Base-by-base conservation (phyloP, 352 stramenopile genomes). In the Phytopythium litorale region DNA sequence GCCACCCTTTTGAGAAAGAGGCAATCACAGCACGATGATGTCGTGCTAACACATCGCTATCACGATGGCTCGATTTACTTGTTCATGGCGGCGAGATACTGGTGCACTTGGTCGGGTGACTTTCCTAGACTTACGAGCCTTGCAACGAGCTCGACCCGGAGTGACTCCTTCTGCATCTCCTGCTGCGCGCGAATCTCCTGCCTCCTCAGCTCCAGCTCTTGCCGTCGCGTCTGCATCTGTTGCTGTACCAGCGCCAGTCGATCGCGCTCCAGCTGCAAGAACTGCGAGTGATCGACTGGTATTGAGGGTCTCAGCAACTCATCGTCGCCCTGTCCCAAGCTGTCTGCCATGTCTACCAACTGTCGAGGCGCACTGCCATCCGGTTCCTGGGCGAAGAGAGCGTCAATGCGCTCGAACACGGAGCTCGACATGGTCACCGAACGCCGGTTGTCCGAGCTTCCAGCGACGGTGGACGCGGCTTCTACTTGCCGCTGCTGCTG, bases 151-250 rank as follows among this genome's bases (percentile, higher is more conserved):
- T 69, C 65, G 3, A 51, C 64, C 15, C 57, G 62, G 40, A 70
- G 62, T 0, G 58, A 61, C 33, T 50, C 51, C 21, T 42, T 56
- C 33, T 37, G 32, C 5, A 18, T 40, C n/a, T 58, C 53, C 12
- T 50, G 33, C 19, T 58, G 18, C 1, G n/a, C 11, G 9, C 37
- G 53, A 25, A 46, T 19, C 53, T 35, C 72, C 2, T 38, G 70
- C 60, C 78, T 70, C 43, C 76, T 78, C 19, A 84, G 54, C 28
- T 72, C 71, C 23, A 88, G 64, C 56, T 85, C 72, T 30, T 72
- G 73, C 58, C 76, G 71, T n/a, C 71, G 58, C 7, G 72, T 18
- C 0, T 25, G 28, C 19, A 88, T 62, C 56, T 85, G 67, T 37
- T 73, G 71, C 60, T 76, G 71, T 18, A 69, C 61, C 4, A 85